These are phyloP conservation scores for Rhizopogon vesiculosus DNA, from an alignment of 768 basidiomycete species.

Conservation along the genomic window DNA sequence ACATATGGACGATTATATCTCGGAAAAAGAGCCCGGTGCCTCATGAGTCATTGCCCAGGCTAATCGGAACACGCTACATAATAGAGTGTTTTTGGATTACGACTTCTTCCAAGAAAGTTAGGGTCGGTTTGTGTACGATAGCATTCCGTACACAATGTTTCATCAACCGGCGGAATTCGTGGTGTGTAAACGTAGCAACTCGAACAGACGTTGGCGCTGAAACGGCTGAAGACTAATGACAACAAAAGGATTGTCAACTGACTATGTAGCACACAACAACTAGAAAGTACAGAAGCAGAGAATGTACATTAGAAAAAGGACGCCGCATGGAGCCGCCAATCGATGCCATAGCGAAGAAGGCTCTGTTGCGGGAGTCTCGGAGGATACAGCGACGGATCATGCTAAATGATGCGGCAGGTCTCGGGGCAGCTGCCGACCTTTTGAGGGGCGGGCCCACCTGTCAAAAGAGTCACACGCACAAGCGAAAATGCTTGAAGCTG, in stretches of 20 bases:
- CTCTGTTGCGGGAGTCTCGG: not conserved
- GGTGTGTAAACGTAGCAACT: not conserved
- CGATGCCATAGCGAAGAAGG: not conserved
- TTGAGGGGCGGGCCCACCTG: not conserved
- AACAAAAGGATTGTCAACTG: not conserved
- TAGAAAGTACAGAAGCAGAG: not conserved
- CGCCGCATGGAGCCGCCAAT: not conserved
- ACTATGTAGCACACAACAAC: too few species aligned
- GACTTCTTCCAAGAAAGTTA: not conserved
- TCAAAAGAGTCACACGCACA: slow-evolving; percentile 1
- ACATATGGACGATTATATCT: too few species aligned
- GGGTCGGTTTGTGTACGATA: not conserved
- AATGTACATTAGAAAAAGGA: not conserved
- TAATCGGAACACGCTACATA: not conserved
- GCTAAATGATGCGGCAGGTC: not conserved
- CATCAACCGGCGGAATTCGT: not conserved
- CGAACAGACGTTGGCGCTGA: not conserved
- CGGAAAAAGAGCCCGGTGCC: not conserved
- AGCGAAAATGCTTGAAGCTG: not conserved
- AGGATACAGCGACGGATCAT: slow-evolving; percentile 2
- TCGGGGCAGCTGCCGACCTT: slow-evolving; percentile 2
- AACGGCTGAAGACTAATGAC: too few species aligned
- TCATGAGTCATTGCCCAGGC: not conserved
- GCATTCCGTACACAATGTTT: not conserved
- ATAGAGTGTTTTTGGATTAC: too few species aligned